Evolutionary conservation across 495 filamentous ascomycete genomes (phyloP).

Genomic region (Penicillium daleae): DNA sequence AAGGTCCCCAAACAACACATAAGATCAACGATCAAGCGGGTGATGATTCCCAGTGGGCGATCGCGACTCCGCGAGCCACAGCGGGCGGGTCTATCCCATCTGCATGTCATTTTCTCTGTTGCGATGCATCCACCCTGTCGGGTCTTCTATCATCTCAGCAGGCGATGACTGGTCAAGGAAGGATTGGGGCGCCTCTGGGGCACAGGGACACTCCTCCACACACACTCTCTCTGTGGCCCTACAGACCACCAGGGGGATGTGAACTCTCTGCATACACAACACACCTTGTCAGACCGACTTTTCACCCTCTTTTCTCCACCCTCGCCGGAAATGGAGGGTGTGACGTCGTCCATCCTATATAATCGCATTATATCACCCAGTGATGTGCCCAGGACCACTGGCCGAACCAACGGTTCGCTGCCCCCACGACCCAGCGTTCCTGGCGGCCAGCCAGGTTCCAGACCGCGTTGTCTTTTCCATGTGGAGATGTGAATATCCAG

Average conservation of each 20-base stretch:
- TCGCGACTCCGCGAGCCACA: constrained; percentile 3
- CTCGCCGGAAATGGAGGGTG: constrained; percentile 10
- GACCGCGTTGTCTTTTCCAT: constrained; percentile 18
- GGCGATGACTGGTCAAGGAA: not conserved
- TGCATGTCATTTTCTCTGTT: constrained; percentile 23
- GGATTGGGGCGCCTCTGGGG: constrained; percentile 3
- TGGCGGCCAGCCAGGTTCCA: constrained; percentile 23
- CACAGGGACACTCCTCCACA: not conserved
- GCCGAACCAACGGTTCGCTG: constrained; percentile 26
- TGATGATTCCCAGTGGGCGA: constrained; percentile 8
- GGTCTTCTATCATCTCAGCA: constrained; percentile 1
- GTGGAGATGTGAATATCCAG: constrained; percentile 21
- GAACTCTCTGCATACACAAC: constrained; percentile 2
- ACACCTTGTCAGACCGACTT: constrained; percentile 30
- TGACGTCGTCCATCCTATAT: constrained; percentile 28
- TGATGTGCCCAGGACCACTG: constrained; percentile 12
- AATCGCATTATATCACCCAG: constrained; percentile 17
- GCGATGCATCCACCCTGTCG: constrained; percentile 17
- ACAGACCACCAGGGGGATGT: not conserved
- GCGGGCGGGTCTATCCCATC: constrained; percentile 1
- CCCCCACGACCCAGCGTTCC: constrained; percentile 26
- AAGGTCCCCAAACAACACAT: constrained; percentile 13
- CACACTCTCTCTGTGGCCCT: too few species aligned
- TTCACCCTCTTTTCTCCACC: constrained; percentile 18
- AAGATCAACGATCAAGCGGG: constrained; percentile 3